These are phyloP conservation scores for Colletotrichum brevisporum DNA, from an alignment of 2,329 filamentous ascomycete genomes.

Conservation along the genomic window DNA sequence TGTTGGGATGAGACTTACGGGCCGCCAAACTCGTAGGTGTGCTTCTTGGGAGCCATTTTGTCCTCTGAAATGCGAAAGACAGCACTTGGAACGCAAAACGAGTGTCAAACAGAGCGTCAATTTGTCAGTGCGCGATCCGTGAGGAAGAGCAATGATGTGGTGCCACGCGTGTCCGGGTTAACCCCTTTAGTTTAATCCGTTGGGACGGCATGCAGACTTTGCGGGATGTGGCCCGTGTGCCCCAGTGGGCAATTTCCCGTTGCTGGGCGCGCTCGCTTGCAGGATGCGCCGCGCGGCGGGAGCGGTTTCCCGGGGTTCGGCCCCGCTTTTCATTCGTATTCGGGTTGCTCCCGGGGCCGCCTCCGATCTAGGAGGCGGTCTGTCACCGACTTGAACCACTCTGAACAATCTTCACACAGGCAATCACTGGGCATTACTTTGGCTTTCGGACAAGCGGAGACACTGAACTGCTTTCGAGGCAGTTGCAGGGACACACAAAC, in stretches of 20 bases:
- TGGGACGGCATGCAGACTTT: conserved; percentile 19
- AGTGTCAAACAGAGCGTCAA: neutral
- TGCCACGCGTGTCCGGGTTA: conserved; percentile 1
- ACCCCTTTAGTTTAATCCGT: conserved; percentile 28
- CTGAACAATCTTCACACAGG: neutral
- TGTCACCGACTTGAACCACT: too few species aligned
- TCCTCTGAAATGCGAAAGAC: too few species aligned
- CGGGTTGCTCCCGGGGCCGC: conserved; percentile 9
- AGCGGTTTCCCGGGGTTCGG: neutral
- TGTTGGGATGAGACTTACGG: conserved; percentile 46
- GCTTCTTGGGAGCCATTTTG: conserved; percentile 33
- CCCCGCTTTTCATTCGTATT: conserved; percentile 28
- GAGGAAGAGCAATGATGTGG: neutral
- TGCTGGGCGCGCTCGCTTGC: conserved; percentile 16
- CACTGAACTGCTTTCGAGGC: neutral
- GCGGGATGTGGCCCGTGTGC: conserved; percentile 15
- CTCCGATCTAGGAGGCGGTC: too few species aligned
- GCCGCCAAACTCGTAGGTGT: conserved; percentile 51
- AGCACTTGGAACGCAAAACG: neutral
- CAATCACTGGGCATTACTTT: too few species aligned
- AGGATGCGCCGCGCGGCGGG: neutral
- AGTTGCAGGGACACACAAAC: neutral
- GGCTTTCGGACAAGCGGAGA: neutral
- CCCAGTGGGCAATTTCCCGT: conserved; percentile 22
- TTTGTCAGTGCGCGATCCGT: neutral